Conservation (phyloP, 495 filamentous ascomycete species). For the Penicillium samsonianum region DNA sequence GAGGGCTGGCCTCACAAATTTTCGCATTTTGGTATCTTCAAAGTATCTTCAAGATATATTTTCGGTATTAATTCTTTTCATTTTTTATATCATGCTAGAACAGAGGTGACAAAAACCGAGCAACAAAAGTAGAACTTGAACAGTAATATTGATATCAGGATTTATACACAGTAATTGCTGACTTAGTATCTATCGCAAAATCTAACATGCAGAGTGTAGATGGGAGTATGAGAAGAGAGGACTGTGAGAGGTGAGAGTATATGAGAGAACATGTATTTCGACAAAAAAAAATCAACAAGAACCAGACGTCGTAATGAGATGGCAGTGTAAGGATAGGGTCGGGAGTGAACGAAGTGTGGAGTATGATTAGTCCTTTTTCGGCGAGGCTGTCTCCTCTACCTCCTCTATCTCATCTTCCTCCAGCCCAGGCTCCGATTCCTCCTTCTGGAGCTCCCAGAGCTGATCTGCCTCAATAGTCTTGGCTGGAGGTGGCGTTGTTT, state of each 20-base stretch:
- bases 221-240: constrained; percentile 20
- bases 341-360: neutral
- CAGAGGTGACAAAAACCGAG: neutral
- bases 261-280: constrained; percentile 4
- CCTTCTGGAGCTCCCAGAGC: constrained; percentile 39
- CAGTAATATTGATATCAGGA: constrained; percentile 8
- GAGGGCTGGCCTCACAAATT: too few species aligned
- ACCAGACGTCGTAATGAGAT: neutral
- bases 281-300: constrained; percentile 4
- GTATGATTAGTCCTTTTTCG: constrained; percentile 23
- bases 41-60: too few species aligned
- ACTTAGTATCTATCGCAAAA: constrained; percentile 25
- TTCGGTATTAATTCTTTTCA: too few species aligned
- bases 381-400: constrained; percentile 18
- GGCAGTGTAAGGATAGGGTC: neutral
- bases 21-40: too few species aligned
- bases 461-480: constrained; percentile 33
- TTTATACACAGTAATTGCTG: constrained; percentile 22
- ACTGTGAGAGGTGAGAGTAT: constrained; percentile 7
- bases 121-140: neutral
- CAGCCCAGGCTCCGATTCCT: constrained; percentile 26
- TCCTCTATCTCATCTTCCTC: constrained; percentile 29
- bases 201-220: constrained; percentile 11
- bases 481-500: constrained; percentile 43
- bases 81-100: too few species aligned